A percentile compares a stretch with the other conserved stretches of the same genome.
Evolutionary conservation across 2,329 filamentous ascomycete species (phyloP).

Genomic region (Colletotrichum sp.): DNA sequence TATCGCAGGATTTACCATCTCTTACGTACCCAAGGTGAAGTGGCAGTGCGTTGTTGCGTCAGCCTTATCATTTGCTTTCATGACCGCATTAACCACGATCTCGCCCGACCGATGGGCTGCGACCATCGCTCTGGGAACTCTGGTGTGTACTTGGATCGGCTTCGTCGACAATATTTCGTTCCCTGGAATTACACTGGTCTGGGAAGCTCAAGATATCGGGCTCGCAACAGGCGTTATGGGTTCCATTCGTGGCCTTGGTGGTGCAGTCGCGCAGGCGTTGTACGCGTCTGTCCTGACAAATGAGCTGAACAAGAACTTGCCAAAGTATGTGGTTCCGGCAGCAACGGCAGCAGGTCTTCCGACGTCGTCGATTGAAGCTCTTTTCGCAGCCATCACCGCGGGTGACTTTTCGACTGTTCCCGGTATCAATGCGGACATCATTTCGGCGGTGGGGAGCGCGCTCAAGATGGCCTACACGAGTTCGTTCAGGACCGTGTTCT

Average conservation of each 20-base stretch:
- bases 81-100: constrained; percentile 33
- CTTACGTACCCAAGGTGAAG: constrained; percentile 40
- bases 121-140: constrained; percentile 34
- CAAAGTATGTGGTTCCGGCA: constrained; percentile 35
- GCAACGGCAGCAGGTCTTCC: constrained; percentile 40
- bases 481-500: constrained; percentile 49
- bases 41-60: constrained; percentile 35
- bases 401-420: constrained; percentile 35
- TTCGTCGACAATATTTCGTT: constrained; percentile 45
- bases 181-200: constrained; percentile 47
- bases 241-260: constrained; percentile 47
- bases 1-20: constrained; percentile 37
- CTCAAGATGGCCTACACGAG: constrained; percentile 43
- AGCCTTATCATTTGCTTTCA: constrained; percentile 32
- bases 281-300: constrained; percentile 41
- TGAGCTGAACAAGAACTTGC: constrained; percentile 35
- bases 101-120: constrained; percentile 29
- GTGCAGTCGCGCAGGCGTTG: constrained; percentile 38
- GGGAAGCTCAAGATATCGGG: constrained; percentile 50
- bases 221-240: constrained; percentile 48
- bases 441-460: constrained; percentile 34
- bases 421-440: constrained; percentile 36
- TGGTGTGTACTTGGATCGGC: constrained; percentile 35
- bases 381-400: constrained; percentile 36
- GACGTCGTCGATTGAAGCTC: constrained; percentile 28